Base-by-base conservation (phyloP, 2,329 filamentous ascomycete genomes). In the Alternaria arbusti region DNA sequence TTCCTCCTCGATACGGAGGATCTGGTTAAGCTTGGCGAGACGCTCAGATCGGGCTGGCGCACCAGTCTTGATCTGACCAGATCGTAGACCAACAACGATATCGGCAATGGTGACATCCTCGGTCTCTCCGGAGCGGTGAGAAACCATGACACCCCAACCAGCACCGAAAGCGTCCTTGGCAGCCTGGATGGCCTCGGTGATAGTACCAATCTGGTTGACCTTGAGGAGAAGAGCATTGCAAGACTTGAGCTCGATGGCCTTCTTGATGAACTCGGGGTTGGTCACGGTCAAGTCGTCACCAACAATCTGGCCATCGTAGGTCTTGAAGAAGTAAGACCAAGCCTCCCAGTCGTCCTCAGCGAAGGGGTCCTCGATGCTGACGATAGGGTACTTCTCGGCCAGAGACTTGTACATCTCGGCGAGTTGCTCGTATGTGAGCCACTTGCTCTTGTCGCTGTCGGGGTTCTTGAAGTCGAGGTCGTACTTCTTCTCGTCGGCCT, bases 391-490 rank as follows among this genome's bases (percentile, higher is more conserved):
- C 87, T 97, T 97, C 88, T 90, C 88, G 81, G 88, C 87, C 67
- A 99, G 90, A 50, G 90, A 86, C 82, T 92, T 89, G 90, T 99
- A 98, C 78, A 96, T 86, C 79, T 91, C 90, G 80, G 96, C 95
- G 68, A 99, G 91, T 86, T 99, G 87, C 88, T 98, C 93, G 85
- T 98, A 98, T 75, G 93, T 97, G 87, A 99, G 87, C 96, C 96
- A 98, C 90, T 99, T 98, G 87, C 85, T 88, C 80, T 90, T 88
- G 87, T 99, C 96, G 82, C 91, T 96, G 70, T 98, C 91, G 79
- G 96, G 95, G 90, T 99, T 99, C 93, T 99, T 98, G 93, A 98
- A 99, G 91, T 98, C 96, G 71, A 99, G 89, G 82, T 99, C 96
- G 89, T 99, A 99, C 89, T 98, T 98, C 92, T 98, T 97, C 82